A percentile compares a stretch with the other conserved stretches of the same genome.
These are phyloP conservation scores for Pulveroboletus sp. DNA, from an alignment of 1,284 basidiomycete genomes.

Conservation along the genomic window DNA sequence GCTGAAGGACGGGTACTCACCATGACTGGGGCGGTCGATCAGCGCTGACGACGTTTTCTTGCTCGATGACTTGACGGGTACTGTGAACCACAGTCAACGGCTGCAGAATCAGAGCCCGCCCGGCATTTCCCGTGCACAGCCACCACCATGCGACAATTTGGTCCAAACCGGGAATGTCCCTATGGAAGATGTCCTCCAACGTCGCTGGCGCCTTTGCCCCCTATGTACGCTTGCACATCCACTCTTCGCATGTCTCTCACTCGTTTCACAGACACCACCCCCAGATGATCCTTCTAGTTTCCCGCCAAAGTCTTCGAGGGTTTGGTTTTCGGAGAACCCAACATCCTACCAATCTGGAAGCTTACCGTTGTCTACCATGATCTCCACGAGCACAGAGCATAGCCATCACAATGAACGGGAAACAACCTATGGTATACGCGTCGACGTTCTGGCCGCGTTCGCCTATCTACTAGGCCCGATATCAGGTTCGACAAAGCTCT, in stretches of 20 bases:
- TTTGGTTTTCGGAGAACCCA: slow-evolving; percentile 56
- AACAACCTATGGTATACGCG: slow-evolving; percentile 64
- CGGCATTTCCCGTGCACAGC: slow-evolving; percentile 32
- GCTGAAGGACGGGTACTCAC: slow-evolving; percentile 23
- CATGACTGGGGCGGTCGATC: slow-evolving; percentile 26
- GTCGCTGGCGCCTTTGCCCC: slow-evolving; percentile 21
- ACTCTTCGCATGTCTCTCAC: slow-evolving; percentile 37
- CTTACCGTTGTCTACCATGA: slow-evolving; percentile 54
- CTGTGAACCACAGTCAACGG: slow-evolving; percentile 4
- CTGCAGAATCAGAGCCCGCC: slow-evolving; percentile 27
- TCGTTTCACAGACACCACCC: slow-evolving; percentile 50
- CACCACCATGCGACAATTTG: slow-evolving; percentile 11
- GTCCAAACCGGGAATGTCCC: not conserved
- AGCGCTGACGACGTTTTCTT: slow-evolving; percentile 23
- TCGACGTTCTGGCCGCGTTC: slow-evolving; percentile 69
- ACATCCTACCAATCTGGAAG: slow-evolving; percentile 73
- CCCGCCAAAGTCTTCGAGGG: slow-evolving; percentile 39
- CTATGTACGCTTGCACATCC: slow-evolving; percentile 35
- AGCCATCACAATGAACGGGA: slow-evolving; percentile 67
- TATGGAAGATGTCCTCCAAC: slow-evolving; percentile 9
- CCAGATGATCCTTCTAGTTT: slow-evolving; percentile 48
- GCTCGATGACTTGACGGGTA: slow-evolving; percentile 27
- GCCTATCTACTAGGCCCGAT: slow-evolving; percentile 75
- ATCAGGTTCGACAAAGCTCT: slow-evolving; percentile 53
- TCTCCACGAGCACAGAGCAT: slow-evolving; percentile 45